These are phyloP conservation scores for Beauveria sp. DNA, from an alignment of 2,329 filamentous ascomycete genomes.

Conservation along the genomic window DNA sequence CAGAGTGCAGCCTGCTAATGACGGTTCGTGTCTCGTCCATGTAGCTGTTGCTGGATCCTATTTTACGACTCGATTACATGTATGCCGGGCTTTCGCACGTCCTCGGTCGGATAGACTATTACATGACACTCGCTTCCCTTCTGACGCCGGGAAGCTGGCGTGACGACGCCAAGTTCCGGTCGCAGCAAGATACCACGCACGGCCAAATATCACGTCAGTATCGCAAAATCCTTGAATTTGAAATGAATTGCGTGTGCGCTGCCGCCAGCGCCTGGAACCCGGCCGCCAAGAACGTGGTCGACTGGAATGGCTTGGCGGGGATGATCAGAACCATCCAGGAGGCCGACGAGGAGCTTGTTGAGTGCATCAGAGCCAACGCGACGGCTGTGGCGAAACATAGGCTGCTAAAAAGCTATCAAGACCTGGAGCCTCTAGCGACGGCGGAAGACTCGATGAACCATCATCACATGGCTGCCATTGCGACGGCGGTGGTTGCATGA, in stretches of 20 bases:
- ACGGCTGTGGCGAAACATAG: not conserved
- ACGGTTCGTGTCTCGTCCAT: not conserved
- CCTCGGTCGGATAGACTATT: conserved; percentile 26
- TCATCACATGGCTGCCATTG: conserved; percentile 8
- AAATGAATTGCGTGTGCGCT: conserved; percentile 33
- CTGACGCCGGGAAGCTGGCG: conserved; percentile 19
- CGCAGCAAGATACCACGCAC: conserved; percentile 15
- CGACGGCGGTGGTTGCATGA: conserved; percentile 5
- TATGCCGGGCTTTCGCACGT: conserved; percentile 24
- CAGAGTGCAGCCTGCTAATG: not conserved
- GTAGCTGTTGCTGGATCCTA: conserved; percentile 28
- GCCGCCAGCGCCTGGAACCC: conserved; percentile 29
- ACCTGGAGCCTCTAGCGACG: not conserved
- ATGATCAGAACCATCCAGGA: conserved; percentile 21
- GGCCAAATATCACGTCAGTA: conserved; percentile 22
- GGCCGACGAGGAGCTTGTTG: conserved; percentile 19
- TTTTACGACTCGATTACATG: conserved; percentile 24
- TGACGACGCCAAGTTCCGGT: conserved; percentile 17
- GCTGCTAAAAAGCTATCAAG: not conserved
- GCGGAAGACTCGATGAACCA: not conserved
- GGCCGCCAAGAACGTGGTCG: conserved; percentile 28
- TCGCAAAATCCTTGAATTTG: conserved; percentile 27
- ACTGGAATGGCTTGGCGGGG: conserved; percentile 24
- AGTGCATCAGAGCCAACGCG: conserved; percentile 15
- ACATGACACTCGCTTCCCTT: conserved; percentile 24